phyloP scores from a whole-genome alignment of 2,329 filamentous ascomycete genomes.

The Lecanicillium sp. region DNA sequence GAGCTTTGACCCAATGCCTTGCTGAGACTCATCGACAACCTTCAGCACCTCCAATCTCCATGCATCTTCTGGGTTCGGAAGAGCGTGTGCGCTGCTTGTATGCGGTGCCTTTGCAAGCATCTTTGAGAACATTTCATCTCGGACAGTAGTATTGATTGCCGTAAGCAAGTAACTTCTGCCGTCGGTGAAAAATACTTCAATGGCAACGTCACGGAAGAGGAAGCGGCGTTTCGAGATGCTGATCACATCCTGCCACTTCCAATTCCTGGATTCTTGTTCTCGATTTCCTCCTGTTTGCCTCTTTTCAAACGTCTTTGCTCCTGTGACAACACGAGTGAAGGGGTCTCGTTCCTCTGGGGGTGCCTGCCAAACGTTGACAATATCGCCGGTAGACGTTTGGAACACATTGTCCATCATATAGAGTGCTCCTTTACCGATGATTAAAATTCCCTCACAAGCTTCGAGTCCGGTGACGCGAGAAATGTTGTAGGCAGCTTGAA shows the following conservation, averaged over 20 bases:
- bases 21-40: slow-evolving; percentile 50
- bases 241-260: slow-evolving; percentile 91
- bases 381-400: slow-evolving; percentile 88
- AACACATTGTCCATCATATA: slow-evolving; percentile 98
- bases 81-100: slow-evolving; percentile 59
- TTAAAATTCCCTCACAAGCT: slow-evolving; percentile 85
- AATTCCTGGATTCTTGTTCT: slow-evolving; percentile 80
- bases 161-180: slow-evolving; percentile 92
- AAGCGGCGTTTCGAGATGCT: slow-evolving; percentile 95
- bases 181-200: slow-evolving; percentile 97
- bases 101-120: slow-evolving; percentile 75
- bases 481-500: slow-evolving; percentile 91
- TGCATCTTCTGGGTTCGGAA: slow-evolving; percentile 74
- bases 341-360: slow-evolving; percentile 87
- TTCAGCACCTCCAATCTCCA: slow-evolving; percentile 87
- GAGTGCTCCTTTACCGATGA: slow-evolving; percentile 83
- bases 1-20: slow-evolving; percentile 75
- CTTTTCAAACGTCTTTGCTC: slow-evolving; percentile 52
- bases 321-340: slow-evolving; percentile 88
- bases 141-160: slow-evolving; percentile 61
- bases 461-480: slow-evolving; percentile 91
- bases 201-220: slow-evolving; percentile 86
- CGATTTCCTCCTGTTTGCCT: slow-evolving; percentile 43
- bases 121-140: slow-evolving; percentile 75
- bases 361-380: slow-evolving; percentile 93